phyloP scores from a whole-genome alignment of 2,329 filamentous ascomycete genomes.

The Salinomyces thailandicus region DNA sequence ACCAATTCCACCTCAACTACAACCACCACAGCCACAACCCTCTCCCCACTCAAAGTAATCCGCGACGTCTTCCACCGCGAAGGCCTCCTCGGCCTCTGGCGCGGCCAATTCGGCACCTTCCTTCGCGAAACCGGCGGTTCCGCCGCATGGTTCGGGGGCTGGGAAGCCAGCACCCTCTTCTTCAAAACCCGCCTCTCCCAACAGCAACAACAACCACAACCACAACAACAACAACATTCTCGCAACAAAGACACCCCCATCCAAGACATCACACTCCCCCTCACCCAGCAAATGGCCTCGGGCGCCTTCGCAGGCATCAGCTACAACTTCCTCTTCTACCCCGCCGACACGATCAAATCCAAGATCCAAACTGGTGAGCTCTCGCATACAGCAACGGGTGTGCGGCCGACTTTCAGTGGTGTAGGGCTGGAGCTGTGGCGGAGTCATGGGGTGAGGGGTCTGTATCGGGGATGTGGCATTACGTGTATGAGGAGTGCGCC shows the following conservation, averaged over 20 bases:
- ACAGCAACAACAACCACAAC: too few species aligned
- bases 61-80: constrained; percentile 70
- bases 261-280: constrained; percentile 42
- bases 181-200: constrained; percentile 43
- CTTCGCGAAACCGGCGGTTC: constrained; percentile 89
- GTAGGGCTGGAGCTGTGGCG: constrained; percentile 68
- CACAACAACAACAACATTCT: too few species aligned
- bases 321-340: constrained; percentile 97
- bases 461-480: constrained; percentile 92
- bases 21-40: constrained; percentile 9
- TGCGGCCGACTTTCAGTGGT: constrained; percentile 55
- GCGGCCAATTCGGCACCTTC: constrained; percentile 84
- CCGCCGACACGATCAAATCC: constrained; percentile 93
- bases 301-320: constrained; percentile 82
- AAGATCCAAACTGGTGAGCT: constrained; percentile 81
- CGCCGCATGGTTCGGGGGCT: constrained; percentile 89
- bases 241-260: constrained; percentile 4
- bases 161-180: constrained; percentile 66
- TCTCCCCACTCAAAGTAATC: constrained; percentile 57
- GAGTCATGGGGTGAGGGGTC: constrained; percentile 67
- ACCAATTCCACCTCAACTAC: constrained; percentile 18
- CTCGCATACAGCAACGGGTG: constrained; percentile 40
- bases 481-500: constrained; percentile 80
- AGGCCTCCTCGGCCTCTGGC: constrained; percentile 82
- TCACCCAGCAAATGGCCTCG: constrained; percentile 80